phyloP scores from a whole-genome alignment of 192 early-diverging fungal species.

The Allomyces macrogynus region DNA sequence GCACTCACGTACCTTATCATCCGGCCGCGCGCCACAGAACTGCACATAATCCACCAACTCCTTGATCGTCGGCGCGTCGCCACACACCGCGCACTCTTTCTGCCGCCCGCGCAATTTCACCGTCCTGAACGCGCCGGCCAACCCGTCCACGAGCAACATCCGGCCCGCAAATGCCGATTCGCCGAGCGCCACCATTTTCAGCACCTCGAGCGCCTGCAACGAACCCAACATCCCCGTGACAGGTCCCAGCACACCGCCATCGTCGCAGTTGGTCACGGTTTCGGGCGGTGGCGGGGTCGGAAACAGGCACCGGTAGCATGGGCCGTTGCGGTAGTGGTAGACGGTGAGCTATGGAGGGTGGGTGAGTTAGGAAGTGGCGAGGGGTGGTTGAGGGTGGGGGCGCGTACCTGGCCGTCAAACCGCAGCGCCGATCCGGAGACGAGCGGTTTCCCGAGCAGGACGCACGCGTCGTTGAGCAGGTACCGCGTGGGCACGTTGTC shows the following conservation, averaged over 20 bases:
- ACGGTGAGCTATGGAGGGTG: conserved; percentile 50
- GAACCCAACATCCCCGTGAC: conserved; percentile 90
- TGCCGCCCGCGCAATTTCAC: conserved; percentile 56
- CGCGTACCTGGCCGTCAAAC: conserved; percentile 60
- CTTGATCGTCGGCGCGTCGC: conserved; percentile 56
- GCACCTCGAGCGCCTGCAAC: conserved; percentile 75
- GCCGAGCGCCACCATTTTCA: conserved; percentile 41
- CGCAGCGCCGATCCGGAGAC: conserved; percentile 78
- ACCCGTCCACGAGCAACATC: conserved; percentile 64
- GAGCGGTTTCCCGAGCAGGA: conserved; percentile 55
- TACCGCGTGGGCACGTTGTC: conserved; percentile 94
- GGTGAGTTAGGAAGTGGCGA: background rate
- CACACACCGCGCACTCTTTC: conserved; percentile 64
- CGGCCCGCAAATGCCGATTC: conserved; percentile 1
- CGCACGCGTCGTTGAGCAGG: conserved; percentile 82
- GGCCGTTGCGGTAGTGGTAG: conserved; percentile 76
- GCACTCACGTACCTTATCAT: conserved; percentile 42
- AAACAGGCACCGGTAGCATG: conserved; percentile 92
- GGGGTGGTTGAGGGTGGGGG: too few species aligned
- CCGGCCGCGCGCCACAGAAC: conserved; percentile 64
- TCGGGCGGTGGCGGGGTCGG: conserved; percentile 78
- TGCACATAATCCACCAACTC: conserved; percentile 76
- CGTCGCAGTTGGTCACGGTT: conserved; percentile 71
- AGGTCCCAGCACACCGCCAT: conserved; percentile 77
- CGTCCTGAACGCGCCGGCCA: conserved; percentile 48